Evolutionary conservation across 345 rosid genomes (phyloP).

Genomic region (Eucalyptus melliodora): DNA sequence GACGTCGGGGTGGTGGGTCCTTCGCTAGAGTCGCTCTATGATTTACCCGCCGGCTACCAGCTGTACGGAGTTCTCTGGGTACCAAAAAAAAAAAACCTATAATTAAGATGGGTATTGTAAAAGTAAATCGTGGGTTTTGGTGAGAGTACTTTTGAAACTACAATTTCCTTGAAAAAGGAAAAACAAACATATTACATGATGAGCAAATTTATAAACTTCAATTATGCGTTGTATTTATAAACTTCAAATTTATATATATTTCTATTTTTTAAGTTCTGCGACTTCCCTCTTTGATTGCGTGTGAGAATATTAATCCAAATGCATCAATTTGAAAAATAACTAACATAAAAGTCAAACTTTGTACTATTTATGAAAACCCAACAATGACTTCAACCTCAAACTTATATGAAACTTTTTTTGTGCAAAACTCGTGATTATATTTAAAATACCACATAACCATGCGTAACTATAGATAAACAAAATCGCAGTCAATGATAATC

Average conservation of each 20-base stretch:
- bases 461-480: not conserved
- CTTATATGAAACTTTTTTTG: not conserved
- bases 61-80: no score
- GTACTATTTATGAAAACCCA: not conserved
- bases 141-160: not conserved
- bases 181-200: not conserved
- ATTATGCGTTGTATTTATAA: not conserved
- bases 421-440: not conserved
- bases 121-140: not conserved
- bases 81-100: no score
- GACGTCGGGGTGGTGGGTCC: no score
- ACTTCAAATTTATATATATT: no score
- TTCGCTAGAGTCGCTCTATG: no score
- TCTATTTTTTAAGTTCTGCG: not conserved
- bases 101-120: not conserved
- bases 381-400: not conserved
- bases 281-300: not conserved
- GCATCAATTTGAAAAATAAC: not conserved
- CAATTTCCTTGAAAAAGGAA: not conserved
- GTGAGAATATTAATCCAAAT: not conserved
- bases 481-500: not conserved
- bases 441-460: not conserved
- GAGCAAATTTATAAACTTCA: not conserved
- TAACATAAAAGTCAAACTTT: not conserved
- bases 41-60: no score